Evolutionary conservation across 371 early-diverging fungal species (phyloP).

Genomic region (Funneliformis caledonium): DNA sequence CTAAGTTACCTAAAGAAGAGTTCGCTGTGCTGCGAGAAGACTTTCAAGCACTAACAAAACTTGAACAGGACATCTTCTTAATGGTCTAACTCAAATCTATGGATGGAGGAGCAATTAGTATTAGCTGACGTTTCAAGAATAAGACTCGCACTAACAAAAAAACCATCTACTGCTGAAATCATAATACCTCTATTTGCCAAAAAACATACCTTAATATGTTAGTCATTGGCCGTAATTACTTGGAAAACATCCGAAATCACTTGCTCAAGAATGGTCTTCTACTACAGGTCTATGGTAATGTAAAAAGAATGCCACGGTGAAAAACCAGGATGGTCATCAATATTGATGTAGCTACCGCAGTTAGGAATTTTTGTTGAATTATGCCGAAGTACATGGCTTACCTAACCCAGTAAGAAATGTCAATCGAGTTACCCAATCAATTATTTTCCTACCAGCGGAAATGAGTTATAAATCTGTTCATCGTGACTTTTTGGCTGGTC

Average conservation of each 20-base stretch:
- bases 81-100: background rate
- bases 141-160: background rate
- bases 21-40: background rate
- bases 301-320: background rate
- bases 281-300: background rate
- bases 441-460: background rate
- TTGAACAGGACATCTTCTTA: conserved; percentile 5
- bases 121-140: background rate
- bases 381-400: conserved; percentile 4
- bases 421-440: background rate
- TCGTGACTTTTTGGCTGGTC: background rate
- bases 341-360: too few species aligned
- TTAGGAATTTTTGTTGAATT: too few species aligned
- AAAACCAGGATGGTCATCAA: too few species aligned
- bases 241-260: background rate
- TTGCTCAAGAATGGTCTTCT: background rate
- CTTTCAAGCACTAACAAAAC: background rate
- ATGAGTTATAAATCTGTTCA: conserved; percentile 20
- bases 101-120: background rate
- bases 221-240: background rate
- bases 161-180: background rate
- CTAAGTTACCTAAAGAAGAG: background rate
- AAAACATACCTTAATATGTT: conserved; percentile 10
- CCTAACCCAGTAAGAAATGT: background rate
- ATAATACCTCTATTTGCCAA: background rate